Base-by-base conservation (phyloP, 495 filamentous ascomycete species). In the Oleoguttula mirabilis region DNA sequence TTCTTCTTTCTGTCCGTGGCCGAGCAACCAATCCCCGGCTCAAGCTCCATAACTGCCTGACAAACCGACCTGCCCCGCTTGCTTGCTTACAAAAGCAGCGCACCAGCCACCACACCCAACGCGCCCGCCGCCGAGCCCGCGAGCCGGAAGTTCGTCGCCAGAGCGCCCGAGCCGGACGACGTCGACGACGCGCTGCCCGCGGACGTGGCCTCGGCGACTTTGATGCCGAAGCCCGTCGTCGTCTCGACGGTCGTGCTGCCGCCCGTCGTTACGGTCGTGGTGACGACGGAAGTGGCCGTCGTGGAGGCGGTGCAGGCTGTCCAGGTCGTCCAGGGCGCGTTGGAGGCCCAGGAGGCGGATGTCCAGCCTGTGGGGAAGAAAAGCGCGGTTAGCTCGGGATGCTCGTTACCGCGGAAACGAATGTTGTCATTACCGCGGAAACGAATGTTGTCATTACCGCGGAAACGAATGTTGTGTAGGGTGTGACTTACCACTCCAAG, bases 241-340 rank as follows among this genome's bases (percentile, higher is more conserved):
- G 49, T 55, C 16, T 3, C 32, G 11, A 34, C 21, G 14, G 38
- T 22, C 28, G 36, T 48, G 2, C 22, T 21, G 0, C 59, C 57
- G 25, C 27, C 34, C 3, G 40, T 23, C 10, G 31, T 43, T 11
- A 58, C 41, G 1, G 52, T 60, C 5, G 46, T 58, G 22, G 59
- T 60, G 4, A 47, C 28, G 1, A 55, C 48, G 12, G 39, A 48
- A 0, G 52, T 58, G 7, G 45, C 52, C 10, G 57, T 61, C 0
- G 57, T 61, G 22, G 24, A 45, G 1, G 50, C 55, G 0, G 52
- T 43, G 46, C 59, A 61, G 7, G 45, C 59, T 1, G 38, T 21
- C 59, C 59, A 61, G 1, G 48, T 56, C 3, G 57, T 60, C 59
- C 59, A 61, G 0, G 55, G 57, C 19, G 59, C 57, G 23, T 17